Percentiles rank a stretch among this genome's conserved stretches.
phyloP scores from a whole-genome alignment of 139 green algal species.

The Chlorella sorokiniana region DNA sequence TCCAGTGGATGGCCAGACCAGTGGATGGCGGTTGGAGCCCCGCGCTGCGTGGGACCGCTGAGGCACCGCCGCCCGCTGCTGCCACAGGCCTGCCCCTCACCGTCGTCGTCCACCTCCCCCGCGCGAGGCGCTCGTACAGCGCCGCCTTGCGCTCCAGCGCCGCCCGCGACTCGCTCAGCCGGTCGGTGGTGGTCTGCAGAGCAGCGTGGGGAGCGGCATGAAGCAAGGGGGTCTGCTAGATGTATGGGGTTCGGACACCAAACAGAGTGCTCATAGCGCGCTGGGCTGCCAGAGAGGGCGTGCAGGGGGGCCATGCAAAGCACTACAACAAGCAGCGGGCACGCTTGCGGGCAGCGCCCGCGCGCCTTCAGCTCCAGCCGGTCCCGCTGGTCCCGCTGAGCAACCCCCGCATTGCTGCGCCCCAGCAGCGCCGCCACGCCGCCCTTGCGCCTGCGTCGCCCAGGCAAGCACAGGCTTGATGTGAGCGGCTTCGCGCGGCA shows the following conservation, averaged over 20 bases:
- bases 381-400: slow-evolving; percentile 64
- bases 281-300: too few species aligned
- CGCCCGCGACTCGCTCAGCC: slow-evolving; percentile 48
- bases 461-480: not conserved
- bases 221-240: not conserved
- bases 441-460: slow-evolving; percentile 31
- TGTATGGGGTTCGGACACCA: too few species aligned
- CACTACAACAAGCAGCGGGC: not conserved
- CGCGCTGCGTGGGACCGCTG: too few species aligned
- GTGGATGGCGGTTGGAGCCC: too few species aligned
- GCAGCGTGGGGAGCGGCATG: not conserved
- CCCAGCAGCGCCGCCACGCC: slow-evolving; percentile 39
- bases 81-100: too few species aligned
- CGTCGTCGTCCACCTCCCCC: slow-evolving; percentile 42
- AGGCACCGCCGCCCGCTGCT: too few species aligned
- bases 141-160: slow-evolving; percentile 81
- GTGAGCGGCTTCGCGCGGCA: not conserved
- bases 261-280: too few species aligned
- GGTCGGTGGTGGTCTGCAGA: slow-evolving; percentile 41
- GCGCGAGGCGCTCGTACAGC: slow-evolving; percentile 77
- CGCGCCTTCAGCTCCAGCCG: slow-evolving; percentile 64
- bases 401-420: slow-evolving; percentile 71
- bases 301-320: not conserved
- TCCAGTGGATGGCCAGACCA: too few species aligned
- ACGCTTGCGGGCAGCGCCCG: not conserved